Percentiles rank a stretch among this genome's conserved stretches.
phyloP scores from a whole-genome alignment of 805 yeast species.

The Candida maltosa region DNA sequence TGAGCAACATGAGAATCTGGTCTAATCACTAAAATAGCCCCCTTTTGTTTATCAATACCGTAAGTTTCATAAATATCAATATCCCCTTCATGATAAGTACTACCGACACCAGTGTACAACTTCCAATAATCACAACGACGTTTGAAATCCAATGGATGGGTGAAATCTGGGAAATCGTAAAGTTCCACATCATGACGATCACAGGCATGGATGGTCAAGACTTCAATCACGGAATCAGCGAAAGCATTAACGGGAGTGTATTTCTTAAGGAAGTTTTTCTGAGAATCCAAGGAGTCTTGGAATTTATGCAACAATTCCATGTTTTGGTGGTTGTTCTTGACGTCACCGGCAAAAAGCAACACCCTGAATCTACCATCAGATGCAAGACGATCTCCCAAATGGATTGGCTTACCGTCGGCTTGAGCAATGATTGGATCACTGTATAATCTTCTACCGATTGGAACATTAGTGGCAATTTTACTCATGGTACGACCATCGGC shows the following conservation, averaged over 20 bases:
- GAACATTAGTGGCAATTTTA: constrained; percentile 16
- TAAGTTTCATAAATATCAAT: constrained; percentile 20
- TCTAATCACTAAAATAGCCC: constrained; percentile 21
- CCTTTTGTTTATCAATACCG: constrained; percentile 21
- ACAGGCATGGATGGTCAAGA: constrained; percentile 20
- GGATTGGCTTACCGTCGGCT: constrained; percentile 19
- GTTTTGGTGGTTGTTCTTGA: constrained; percentile 7
- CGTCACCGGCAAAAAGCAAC: constrained; percentile 22
- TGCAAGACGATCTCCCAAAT: constrained; percentile 17
- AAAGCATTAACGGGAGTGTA: constrained; percentile 24
- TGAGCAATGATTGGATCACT: constrained; percentile 19
- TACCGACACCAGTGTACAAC: constrained; percentile 20
- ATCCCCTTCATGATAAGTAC: constrained; percentile 23
- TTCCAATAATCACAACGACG: constrained; percentile 24
- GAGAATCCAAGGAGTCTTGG: constrained; percentile 9
- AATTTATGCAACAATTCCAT: constrained; percentile 8
- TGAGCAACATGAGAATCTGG: constrained; percentile 30
- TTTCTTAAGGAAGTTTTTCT: constrained; percentile 12
- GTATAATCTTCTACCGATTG: constrained; percentile 22
- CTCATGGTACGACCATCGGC: constrained; percentile 4
- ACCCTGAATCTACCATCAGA: constrained; percentile 30
- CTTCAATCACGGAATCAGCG: constrained; percentile 18
- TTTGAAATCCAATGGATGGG: constrained; percentile 19
- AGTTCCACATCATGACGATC: constrained; percentile 15
- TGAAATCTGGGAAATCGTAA: constrained; percentile 21